Conservation (phyloP, 345 rosid genomes). For the Acer yangbiense region DNA sequence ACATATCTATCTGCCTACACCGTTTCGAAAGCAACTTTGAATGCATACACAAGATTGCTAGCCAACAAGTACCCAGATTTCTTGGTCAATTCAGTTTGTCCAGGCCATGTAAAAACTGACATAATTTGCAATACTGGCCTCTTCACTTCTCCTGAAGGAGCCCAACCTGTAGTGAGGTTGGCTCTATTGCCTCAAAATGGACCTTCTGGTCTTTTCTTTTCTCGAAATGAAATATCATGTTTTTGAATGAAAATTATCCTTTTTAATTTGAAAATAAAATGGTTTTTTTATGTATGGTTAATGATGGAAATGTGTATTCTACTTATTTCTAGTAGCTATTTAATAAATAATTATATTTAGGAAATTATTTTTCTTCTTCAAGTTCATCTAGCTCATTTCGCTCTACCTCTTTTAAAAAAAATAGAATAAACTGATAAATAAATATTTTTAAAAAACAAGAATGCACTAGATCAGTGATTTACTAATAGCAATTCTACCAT, state of each 20-base stretch:
- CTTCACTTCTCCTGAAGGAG: conserved; percentile 35
- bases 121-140: conserved; percentile 29
- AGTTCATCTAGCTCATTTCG: too few relatives aligned
- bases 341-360: too few relatives aligned
- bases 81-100: conserved; percentile 35
- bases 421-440: too few relatives aligned
- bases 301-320: too few relatives aligned
- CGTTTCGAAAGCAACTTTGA: conserved; percentile 35
- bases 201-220: conserved; percentile 42
- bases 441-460: too few relatives aligned
- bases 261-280: too few relatives aligned
- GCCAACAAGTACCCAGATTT: conserved; percentile 30
- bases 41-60: conserved; percentile 40
- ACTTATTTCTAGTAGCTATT: too few relatives aligned
- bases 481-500: too few relatives aligned
- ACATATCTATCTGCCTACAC: conserved; percentile 23
- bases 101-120: conserved; percentile 41
- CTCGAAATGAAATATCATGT: neutral
- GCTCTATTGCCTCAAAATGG: conserved; percentile 34
- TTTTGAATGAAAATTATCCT: neutral
- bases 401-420: too few relatives aligned
- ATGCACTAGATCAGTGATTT: too few relatives aligned
- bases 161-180: conserved; percentile 27
- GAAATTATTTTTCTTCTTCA: too few relatives aligned
- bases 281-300: neutral